Base-by-base conservation (phyloP, 805 yeast genomes). In the Huiozyma naganishii region DNA sequence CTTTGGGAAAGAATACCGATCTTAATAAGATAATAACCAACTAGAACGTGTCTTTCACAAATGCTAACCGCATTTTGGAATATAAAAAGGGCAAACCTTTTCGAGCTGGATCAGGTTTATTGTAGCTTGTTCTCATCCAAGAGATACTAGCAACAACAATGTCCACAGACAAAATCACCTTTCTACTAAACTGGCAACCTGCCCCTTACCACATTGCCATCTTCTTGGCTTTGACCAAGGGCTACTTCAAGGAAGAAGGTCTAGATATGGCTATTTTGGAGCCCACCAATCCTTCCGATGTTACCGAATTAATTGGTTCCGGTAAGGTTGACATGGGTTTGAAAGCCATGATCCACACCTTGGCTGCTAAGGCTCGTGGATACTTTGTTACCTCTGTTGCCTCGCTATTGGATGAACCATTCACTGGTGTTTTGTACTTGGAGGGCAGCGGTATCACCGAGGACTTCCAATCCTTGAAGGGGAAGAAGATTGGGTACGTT, bases 351-450 rank as follows among this genome's bases (percentile, higher is more conserved):
- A 73, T 74, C 50, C 79, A 74, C 52, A 74, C 79, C 5, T 60
- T 74, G 46, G 79, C 79, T 43, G 79, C 78, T 27, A 74, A 73
- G 54, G 79, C 79, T 9, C 67, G 79, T 48, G 78, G 78, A 7
- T 74, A 64, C 54, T 76, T 76, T 29, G 77, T 74, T 23, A 75
- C 78, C 17, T 72, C 79, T 11, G 69, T 74, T 41, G 79, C 74
- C 2, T 73, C 78, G 5, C 59, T 74, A 40, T 63, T 74, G 46
- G 79, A 74, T 51, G 79, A 74, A 52, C 80, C 79, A 7, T 74
- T 74, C 58, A 74, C 79, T 13, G 79, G 79, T 32, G 68, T 74
- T 35, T 61, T 74, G 46, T 74, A 73, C 56, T 60, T 74, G 53
- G 68, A 71, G 51, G 73, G 71, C 2, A 61, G 68, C 40, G 79